Conservation (phyloP, 768 basidiomycete genomes). For the Pleurotus tuoliensis region DNA sequence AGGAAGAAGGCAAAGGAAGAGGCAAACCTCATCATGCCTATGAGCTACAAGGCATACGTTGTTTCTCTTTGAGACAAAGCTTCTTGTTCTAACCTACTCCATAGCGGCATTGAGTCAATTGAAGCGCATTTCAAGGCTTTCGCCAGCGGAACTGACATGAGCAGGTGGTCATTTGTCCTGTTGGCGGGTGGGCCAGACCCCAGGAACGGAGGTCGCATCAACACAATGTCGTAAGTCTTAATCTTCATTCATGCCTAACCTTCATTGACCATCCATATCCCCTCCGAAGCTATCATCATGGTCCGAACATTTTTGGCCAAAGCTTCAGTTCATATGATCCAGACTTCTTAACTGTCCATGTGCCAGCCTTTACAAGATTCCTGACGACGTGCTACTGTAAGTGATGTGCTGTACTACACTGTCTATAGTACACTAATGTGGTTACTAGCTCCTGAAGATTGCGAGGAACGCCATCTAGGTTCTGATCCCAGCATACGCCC, state of each 20-base stretch:
- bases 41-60: not conserved
- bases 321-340: not conserved
- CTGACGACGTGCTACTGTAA: not conserved
- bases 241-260: not conserved
- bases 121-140: not conserved
- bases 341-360: not conserved
- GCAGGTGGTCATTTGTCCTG: not conserved
- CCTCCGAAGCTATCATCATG: not conserved
- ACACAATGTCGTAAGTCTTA: conserved; percentile 33
- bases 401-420: not conserved
- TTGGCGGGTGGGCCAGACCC: not conserved
- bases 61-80: not conserved
- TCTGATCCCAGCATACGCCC: not conserved
- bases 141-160: not conserved
- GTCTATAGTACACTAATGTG: not conserved
- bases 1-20: not conserved
- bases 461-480: not conserved
- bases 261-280: not conserved
- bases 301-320: not conserved
- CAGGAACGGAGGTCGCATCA: conserved; percentile 63
- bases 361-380: not conserved
- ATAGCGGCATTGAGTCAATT: not conserved
- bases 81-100: not conserved
- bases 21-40: not conserved
- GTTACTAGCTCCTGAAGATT: not conserved